Evolutionary conservation across 768 basidiomycete species (phyloP), one percentile per base, ranked within the genome.

Genomic region (Suillus variegatus): DNA sequence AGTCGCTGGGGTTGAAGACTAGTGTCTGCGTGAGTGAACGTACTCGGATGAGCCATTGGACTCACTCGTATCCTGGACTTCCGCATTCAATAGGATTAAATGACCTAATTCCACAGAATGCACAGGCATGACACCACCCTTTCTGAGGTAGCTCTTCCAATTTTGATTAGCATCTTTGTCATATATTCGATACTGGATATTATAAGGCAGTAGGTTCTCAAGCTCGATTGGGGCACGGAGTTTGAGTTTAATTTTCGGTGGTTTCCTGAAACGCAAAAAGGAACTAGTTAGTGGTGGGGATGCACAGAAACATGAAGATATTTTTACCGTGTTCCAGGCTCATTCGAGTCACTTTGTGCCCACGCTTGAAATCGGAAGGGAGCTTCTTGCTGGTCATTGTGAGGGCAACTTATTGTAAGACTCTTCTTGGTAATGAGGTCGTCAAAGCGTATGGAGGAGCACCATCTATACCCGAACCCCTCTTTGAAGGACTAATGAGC

Each of bases 401-500:
- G 94, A 54, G 91, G 88, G 76, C 97, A 99, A 52, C 86, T 89
- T 63, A 99, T 84, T 2, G 93, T 91, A 52, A 96, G 88, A 51
- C 80, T 86, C 72, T 81, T 87, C 67, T 81, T 86, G 3, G 84
- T 77, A 28, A 95, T 79, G 2, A 99, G 80, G 69, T 97, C 95
- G 70, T 97, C 94, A 86, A 95, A 96, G 61, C 92, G 88, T 47
- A 96, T 85, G 4, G 95, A 86, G 52, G 85, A 78, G 55, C 92
- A 95, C 96, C 96, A 99, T 72, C 88, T 90, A 78, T 97, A 98
- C 22, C 95, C 95, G 72, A 99, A 98, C 18, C 97, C 97, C 76
- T 94, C 96, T 97, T 70, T 25, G 57, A 56, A 16, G 46, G 32
- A 14, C 12, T 56, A 22, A 38, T 64, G 51, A 67, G 60, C 52